Percentiles rank a stretch among this genome's conserved stretches.
Conservation (phyloP, 2,329 filamentous ascomycete species). For the Colletotrichum trifolii region DNA sequence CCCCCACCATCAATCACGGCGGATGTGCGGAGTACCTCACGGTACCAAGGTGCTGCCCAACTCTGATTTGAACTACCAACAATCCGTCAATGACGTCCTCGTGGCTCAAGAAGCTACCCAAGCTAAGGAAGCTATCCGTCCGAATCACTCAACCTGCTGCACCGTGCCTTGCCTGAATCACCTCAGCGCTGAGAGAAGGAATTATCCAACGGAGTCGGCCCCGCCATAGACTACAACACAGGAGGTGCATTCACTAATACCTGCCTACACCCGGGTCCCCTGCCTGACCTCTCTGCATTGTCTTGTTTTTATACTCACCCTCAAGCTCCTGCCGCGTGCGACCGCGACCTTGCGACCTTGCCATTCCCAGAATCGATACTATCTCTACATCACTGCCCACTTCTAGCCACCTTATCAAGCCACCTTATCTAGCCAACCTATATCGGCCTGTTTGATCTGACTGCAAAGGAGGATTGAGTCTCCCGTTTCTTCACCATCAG, state of each 20-base stretch:
- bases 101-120: neutral
- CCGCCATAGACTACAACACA: slow-evolving; percentile 8
- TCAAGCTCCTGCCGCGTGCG: too few relatives aligned
- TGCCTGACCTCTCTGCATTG: neutral
- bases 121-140: neutral
- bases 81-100: slow-evolving; percentile 32
- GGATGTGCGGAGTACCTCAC: too few relatives aligned
- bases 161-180: neutral
- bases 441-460: too few relatives aligned
- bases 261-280: neutral
- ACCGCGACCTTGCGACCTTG: too few relatives aligned
- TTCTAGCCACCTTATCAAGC: too few relatives aligned
- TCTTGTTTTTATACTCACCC: neutral
- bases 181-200: neutral
- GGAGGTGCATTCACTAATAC: neutral
- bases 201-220: slow-evolving; percentile 4
- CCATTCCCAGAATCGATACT: too few relatives aligned
- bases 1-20: too few relatives aligned
- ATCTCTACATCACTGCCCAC: too few relatives aligned
- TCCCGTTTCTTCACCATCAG: neutral
- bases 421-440: too few relatives aligned
- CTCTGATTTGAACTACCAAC: neutral
- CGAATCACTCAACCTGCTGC: too few relatives aligned
- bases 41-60: neutral
- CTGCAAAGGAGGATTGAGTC: too few relatives aligned